Conservation (phyloP, 805 yeast genomes). For the Millerago galiae region DNA sequence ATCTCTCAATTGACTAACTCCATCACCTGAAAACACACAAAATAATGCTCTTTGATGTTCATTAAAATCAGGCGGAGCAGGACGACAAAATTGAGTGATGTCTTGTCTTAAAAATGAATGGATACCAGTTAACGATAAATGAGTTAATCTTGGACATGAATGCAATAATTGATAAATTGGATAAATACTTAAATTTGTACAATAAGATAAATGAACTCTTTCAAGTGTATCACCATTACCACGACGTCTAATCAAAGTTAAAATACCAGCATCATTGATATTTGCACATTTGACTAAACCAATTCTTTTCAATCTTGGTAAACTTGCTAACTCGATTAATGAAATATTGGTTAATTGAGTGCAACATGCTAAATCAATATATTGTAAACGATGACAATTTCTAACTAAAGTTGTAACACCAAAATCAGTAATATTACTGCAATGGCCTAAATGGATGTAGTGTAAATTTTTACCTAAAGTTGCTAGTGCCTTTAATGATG, state of each 20-base stretch:
- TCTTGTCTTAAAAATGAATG: constrained; percentile 83
- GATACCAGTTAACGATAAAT: constrained; percentile 87
- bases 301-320: constrained; percentile 79
- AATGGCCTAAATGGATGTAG: constrained; percentile 90
- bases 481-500: constrained; percentile 64
- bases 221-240: constrained; percentile 79
- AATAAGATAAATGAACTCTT: constrained; percentile 88
- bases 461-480: constrained; percentile 74
- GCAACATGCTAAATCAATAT: constrained; percentile 94
- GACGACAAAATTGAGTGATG: constrained; percentile 79
- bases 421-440: constrained; percentile 80
- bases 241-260: constrained; percentile 57
- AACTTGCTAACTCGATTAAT: constrained; percentile 63
- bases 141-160: constrained; percentile 82
- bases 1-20: constrained; percentile 70
- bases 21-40: constrained; percentile 91
- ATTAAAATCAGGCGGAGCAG: constrained; percentile 88
- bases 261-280: constrained; percentile 79
- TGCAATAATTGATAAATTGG: constrained; percentile 73
- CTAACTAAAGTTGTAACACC: constrained; percentile 75
- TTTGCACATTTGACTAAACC: constrained; percentile 89
- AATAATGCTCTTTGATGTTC: constrained; percentile 78
- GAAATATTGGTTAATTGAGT: constrained; percentile 81
- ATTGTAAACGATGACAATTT: constrained; percentile 78
- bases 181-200: constrained; percentile 69